Conservation (phyloP, 345 rosid species). For the Lepidium africanum region DNA sequence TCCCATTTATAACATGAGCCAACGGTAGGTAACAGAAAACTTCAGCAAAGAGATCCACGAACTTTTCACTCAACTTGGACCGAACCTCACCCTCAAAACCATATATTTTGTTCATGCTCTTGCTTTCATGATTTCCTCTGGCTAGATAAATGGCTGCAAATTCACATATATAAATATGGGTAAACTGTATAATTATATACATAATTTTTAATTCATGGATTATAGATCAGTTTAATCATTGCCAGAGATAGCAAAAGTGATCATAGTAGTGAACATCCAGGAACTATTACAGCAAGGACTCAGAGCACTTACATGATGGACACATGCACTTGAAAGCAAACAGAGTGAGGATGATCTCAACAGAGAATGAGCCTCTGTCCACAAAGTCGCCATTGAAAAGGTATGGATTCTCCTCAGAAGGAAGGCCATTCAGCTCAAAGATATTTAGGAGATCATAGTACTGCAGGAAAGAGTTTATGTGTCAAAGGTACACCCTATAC, state of each 20-base stretch:
- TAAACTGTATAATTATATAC: too few species aligned
- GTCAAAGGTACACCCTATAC: slow-evolving; percentile 9
- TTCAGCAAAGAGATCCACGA: slow-evolving; percentile 93
- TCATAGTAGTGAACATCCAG: background rate
- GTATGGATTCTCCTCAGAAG: slow-evolving; percentile 93
- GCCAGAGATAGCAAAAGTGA: background rate
- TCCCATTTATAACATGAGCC: slow-evolving; percentile 78
- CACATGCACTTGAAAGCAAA: slow-evolving; percentile 95
- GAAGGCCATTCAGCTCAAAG: slow-evolving; percentile 94
- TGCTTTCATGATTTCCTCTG: slow-evolving; percentile 98
- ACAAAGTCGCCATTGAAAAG: slow-evolving; percentile 97
- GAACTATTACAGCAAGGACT: background rate
- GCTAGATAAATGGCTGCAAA: slow-evolving; percentile 83
- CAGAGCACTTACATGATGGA: slow-evolving; percentile 59
- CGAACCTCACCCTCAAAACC: slow-evolving; percentile 99
- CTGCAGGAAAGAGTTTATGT: slow-evolving; percentile 39
- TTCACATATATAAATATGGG: slow-evolving; percentile 6
- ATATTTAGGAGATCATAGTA: slow-evolving; percentile 90
- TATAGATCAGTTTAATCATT: background rate
- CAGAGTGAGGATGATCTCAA: slow-evolving; percentile 88
- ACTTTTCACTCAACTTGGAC: slow-evolving; percentile 83
- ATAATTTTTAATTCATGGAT: too few species aligned
- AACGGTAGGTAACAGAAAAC: slow-evolving; percentile 94
- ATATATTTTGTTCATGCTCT: slow-evolving; percentile 99
- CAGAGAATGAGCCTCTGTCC: slow-evolving; percentile 93